Percentiles rank a stretch among this genome's conserved stretches.
These are phyloP conservation scores for Odontarrhena argentea DNA, from an alignment of 345 rosid species.

Conservation along the genomic window DNA sequence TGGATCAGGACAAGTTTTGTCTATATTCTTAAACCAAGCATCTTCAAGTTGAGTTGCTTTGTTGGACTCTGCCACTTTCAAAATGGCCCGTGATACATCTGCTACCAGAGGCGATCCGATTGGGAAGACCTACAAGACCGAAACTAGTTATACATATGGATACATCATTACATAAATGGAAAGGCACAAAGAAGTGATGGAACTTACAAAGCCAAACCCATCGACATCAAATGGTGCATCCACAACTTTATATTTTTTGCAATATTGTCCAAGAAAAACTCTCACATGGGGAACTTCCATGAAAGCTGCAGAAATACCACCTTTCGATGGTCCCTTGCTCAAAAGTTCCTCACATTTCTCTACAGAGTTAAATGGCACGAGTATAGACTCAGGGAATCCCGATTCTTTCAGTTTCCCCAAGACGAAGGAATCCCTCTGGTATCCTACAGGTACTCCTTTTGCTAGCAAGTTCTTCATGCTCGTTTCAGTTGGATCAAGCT, in stretches of 20 bases:
- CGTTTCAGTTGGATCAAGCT: slow-evolving; percentile 50
- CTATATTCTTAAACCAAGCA: slow-evolving; percentile 31
- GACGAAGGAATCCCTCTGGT: slow-evolving; percentile 40
- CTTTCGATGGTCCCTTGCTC: slow-evolving; percentile 38
- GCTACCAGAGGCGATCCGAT: slow-evolving; percentile 47
- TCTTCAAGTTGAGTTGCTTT: slow-evolving; percentile 39
- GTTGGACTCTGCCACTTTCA: slow-evolving; percentile 42
- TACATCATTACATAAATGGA: background rate
- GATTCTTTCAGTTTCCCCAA: slow-evolving; percentile 31
- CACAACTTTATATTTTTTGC: slow-evolving; percentile 43
- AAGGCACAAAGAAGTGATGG: background rate
- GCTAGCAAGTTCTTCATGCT: slow-evolving; percentile 42
- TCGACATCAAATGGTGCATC: slow-evolving; percentile 38
- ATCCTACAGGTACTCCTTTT: slow-evolving; percentile 49
- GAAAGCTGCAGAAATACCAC: slow-evolving; percentile 47
- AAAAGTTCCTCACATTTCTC: slow-evolving; percentile 45
- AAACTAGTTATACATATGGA: background rate
- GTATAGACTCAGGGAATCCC: slow-evolving; percentile 31
- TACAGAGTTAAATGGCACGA: slow-evolving; percentile 1
- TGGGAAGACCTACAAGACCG: slow-evolving; percentile 44
- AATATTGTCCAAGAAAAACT: slow-evolving; percentile 41
- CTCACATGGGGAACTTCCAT: slow-evolving; percentile 42
- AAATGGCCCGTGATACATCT: slow-evolving; percentile 48
- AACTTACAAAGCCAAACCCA: slow-evolving; percentile 54
- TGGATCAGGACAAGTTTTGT: slow-evolving; percentile 38